Percentiles rank a stretch among this genome's conserved stretches.
These are phyloP conservation scores for Lathyrus sativus DNA, from an alignment of 306 rosid species.

Conservation along the genomic window DNA sequence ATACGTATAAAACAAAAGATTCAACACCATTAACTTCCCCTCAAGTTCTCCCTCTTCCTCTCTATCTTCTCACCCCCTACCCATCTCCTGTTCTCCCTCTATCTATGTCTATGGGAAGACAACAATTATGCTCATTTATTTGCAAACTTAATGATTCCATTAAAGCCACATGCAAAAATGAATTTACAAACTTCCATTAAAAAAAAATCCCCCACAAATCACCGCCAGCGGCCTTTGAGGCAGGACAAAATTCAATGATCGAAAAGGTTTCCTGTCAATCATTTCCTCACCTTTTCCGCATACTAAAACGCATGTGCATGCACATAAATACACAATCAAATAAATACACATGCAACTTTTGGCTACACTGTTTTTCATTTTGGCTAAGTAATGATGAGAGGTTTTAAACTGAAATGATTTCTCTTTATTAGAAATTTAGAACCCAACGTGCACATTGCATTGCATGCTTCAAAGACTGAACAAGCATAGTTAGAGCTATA, in stretches of 20 bases:
- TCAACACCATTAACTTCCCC: background rate
- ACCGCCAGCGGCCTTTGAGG: background rate
- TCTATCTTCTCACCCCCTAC: slow-evolving; percentile 1
- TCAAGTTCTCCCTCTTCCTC: background rate
- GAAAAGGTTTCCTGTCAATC: background rate
- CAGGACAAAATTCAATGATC: background rate
- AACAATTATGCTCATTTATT: background rate
- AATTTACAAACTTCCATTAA: slow-evolving; percentile 9
- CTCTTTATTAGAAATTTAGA: background rate
- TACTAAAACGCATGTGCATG: slow-evolving; percentile 15
- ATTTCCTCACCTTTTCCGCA: slow-evolving; percentile 5
- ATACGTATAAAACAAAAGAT: slow-evolving; percentile 8
- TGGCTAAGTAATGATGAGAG: background rate
- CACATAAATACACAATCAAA: slow-evolving; percentile 13
- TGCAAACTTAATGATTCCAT: slow-evolving; percentile 24
- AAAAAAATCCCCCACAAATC: background rate
- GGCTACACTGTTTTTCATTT: slow-evolving; percentile 3
- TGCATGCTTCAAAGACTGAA: slow-evolving; percentile 11
- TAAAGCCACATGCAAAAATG: slow-evolving; percentile 16
- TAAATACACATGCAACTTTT: background rate
- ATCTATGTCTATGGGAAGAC: background rate
- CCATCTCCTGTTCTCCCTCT: background rate
- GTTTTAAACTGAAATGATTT: background rate
- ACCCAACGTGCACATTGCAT: slow-evolving; percentile 1
- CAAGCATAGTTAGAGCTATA: slow-evolving; percentile 16